Evolutionary conservation across 2,329 filamentous ascomycete genomes (phyloP), one percentile per base, ranked within the genome.

Genomic region (Fonsecaea nubica): DNA sequence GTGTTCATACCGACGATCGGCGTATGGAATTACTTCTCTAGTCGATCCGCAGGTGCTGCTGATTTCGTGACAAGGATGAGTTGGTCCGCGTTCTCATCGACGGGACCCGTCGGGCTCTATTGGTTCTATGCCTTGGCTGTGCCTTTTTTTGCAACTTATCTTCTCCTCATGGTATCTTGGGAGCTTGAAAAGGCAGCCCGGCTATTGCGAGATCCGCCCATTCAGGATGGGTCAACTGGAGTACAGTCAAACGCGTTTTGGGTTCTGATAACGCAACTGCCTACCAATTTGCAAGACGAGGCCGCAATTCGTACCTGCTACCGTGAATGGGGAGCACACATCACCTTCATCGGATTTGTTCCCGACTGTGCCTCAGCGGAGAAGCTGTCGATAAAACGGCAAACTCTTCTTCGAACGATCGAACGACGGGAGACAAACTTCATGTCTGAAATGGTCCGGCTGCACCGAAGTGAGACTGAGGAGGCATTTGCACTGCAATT

Each of bases 121-220:
- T 62, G 60, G 60, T 30, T 62, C 35, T 62, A 62, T 32, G 38
- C 48, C 13, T 15, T 56, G 21, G n/a, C 40, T 18, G 48, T 56
- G 48, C 60, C 60, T 9, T 40, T 18, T 9, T 36, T 40, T 21
- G 60, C 53, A 36, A 36, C 21, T 13, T 21, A 38, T 15, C 25
- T 56, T 18, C 33, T 62, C 30, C 55, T 54, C 36, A 18, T 40
- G 13, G 32, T 54, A n/a, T 54, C 45, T 36, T 33, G 60, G 40
- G 30, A 53, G n/a, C 60, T 62, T 21, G 13, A 48, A 36, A 25
- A 30, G n/a, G 60, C 10, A n/a, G 30, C 53, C 36, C 33, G 33
- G 4, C n/a, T 35, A 33, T 15, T 54, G n/a, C 25, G 25, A 21
- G 35, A 36, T 54, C 35, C 58, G 12, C 32, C 52, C 38, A 56